Conservation (phyloP, 768 basidiomycete genomes). For the Lactifluus hygrophoroides region DNA sequence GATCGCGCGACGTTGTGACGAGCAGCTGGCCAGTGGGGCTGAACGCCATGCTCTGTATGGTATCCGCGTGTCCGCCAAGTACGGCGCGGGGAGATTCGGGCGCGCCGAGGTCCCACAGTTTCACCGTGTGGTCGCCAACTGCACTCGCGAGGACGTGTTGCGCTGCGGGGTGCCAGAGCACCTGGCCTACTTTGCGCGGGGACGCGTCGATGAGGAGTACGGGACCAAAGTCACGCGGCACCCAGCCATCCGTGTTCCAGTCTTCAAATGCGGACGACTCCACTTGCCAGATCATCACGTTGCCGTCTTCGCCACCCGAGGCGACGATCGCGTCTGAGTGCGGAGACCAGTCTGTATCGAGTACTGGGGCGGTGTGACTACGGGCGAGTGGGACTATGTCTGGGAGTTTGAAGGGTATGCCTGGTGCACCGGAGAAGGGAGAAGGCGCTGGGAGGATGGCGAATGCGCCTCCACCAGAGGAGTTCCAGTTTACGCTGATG, state of each 20-base stretch:
- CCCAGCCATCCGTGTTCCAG: constrained; percentile 81
- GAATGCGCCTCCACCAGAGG: constrained; percentile 89
- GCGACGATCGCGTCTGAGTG: constrained; percentile 88
- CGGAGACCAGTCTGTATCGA: constrained; percentile 96
- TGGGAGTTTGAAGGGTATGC: constrained; percentile 72
- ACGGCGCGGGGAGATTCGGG: constrained; percentile 54
- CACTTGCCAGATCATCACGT: constrained; percentile 87
- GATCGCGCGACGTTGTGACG: constrained; percentile 87
- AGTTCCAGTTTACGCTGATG: constrained; percentile 90
- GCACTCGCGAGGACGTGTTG: constrained; percentile 76
- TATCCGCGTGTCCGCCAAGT: constrained; percentile 73
- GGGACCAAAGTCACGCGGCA: constrained; percentile 75
- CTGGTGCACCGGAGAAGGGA: constrained; percentile 46
- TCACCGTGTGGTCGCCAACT: constrained; percentile 78
- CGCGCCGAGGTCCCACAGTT: constrained; percentile 84
- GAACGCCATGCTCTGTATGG: constrained; percentile 80
- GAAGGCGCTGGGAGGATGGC: constrained; percentile 84
- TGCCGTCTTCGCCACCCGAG: constrained; percentile 91
- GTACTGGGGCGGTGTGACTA: constrained; percentile 72
- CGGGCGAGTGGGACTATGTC: constrained; percentile 90
- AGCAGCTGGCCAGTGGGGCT: constrained; percentile 73
- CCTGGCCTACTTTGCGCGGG: constrained; percentile 87
- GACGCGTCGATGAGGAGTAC: constrained; percentile 72
- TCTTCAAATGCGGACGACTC: constrained; percentile 59
- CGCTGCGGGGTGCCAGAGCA: constrained; percentile 90